phyloP scores from a whole-genome alignment of 208 protist species.

The Trypanosoma boissoni region DNA sequence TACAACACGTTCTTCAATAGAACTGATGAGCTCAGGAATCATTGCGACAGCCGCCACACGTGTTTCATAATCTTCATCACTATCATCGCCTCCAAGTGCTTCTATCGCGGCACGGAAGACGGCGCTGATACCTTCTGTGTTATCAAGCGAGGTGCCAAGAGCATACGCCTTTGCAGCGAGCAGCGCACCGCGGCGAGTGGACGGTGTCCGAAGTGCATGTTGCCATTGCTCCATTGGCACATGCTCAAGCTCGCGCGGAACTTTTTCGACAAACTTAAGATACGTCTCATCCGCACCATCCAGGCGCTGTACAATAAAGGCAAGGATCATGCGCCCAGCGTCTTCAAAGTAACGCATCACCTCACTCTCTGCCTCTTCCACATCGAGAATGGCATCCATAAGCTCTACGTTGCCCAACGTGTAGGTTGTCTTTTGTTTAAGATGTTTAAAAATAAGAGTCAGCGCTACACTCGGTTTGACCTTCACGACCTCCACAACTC shows the following conservation, averaged over 20 bases:
- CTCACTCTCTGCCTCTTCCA: conserved; percentile 78
- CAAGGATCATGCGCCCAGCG: conserved; percentile 55
- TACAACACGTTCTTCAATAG: conserved; percentile 64
- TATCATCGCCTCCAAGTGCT: conserved; percentile 64
- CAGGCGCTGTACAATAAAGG: conserved; percentile 59
- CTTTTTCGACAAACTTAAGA: conserved; percentile 57
- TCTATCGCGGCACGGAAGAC: conserved; percentile 69
- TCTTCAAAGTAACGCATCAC: conserved; percentile 58
- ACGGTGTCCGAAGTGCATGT: conserved; percentile 57
- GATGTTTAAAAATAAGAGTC: conserved; percentile 76
- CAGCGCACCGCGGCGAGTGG: conserved; percentile 63
- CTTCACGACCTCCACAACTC: conserved; percentile 91
- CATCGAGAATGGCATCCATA: conserved; percentile 70
- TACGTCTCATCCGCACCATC: conserved; percentile 55
- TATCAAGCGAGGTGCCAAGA: conserved; percentile 56
- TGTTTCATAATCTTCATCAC: conserved; percentile 36
- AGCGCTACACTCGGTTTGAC: conserved; percentile 81
- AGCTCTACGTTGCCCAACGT: conserved; percentile 70
- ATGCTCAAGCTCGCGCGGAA: conserved; percentile 45
- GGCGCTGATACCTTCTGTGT: conserved; percentile 61
- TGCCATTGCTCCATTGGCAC: conserved; percentile 60
- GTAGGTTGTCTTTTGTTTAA: conserved; percentile 45
- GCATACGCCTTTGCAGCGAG: conserved; percentile 69
- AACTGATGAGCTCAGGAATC: conserved; percentile 56
- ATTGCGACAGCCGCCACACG: conserved; percentile 51